phyloP scores from a whole-genome alignment of 2,329 filamentous ascomycete species.

The Colletotrichum sp. region DNA sequence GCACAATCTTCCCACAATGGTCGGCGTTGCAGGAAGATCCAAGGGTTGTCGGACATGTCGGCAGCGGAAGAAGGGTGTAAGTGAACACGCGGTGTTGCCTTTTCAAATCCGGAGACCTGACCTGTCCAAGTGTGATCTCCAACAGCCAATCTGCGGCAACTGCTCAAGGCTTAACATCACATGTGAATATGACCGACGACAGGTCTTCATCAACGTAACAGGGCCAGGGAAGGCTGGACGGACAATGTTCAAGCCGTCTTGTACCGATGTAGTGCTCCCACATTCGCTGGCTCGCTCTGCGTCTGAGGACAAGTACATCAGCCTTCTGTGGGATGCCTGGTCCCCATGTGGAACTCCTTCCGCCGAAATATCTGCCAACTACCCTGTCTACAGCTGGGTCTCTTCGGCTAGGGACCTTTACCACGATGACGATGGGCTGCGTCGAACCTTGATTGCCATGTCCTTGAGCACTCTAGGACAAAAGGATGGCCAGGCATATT shows the following conservation, averaged over 20 bases:
- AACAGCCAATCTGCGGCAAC: conserved; percentile 14
- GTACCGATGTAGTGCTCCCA: not conserved
- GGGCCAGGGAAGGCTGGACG: not conserved
- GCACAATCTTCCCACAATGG: not conserved
- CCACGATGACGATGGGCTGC: conserved; percentile 10
- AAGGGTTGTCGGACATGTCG: conserved; percentile 19
- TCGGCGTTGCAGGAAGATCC: conserved; percentile 20
- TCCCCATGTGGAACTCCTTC: conserved; percentile 3
- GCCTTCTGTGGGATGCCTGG: conserved; percentile 12
- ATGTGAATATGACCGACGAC: conserved; percentile 11
- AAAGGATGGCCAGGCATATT: conserved; percentile 14
- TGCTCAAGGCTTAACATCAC: conserved; percentile 7
- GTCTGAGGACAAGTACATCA: conserved; percentile 14
- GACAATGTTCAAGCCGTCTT: not conserved
- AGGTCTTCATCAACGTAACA: conserved; percentile 16
- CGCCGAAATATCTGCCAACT: not conserved
- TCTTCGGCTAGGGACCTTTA: conserved; percentile 21
- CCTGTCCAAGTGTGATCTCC: conserved; percentile 14
- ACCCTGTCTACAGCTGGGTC: conserved; percentile 21
- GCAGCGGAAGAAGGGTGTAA: conserved; percentile 21
- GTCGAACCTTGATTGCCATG: conserved; percentile 22
- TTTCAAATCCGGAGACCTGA: not conserved
- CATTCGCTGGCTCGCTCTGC: conserved; percentile 14
- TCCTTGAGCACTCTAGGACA: conserved; percentile 23
- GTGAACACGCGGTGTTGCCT: not conserved